Evolutionary conservation across 495 filamentous ascomycete species (phyloP), one percentile per base, ranked within the genome.

Genomic region (Penicillium robsamsonii): DNA sequence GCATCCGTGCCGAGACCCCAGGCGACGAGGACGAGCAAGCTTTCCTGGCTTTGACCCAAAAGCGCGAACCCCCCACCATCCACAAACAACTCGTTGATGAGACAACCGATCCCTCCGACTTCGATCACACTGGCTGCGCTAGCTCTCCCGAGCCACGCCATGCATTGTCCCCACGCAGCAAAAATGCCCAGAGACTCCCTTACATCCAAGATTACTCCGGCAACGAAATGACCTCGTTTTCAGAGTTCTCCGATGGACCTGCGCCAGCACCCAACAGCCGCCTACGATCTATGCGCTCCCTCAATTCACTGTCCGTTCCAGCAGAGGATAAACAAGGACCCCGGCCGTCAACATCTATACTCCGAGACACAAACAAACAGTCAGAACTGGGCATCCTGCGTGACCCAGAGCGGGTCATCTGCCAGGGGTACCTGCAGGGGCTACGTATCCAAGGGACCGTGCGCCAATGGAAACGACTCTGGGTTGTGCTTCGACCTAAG

Each of bases 381-480:
- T 84, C 83, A 60, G 75, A 74, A 2, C 72, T 79, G 25, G 78
- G 81, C 30, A 74, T 79, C 49, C 62, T 86, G 20, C 78, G 81
- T 31, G 83, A 91, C 64, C 81, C 76, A 59, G 86, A 88, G 59
- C 78, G 92, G 31, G 87, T 97, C 18, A 82, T 97, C 42, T 96
- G 90, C 82, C 91, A 97, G 68, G 91, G 93, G 18, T 93, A 91
- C 75, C 83, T 97, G 38, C 88, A 90, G 69, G 86, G 89, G 57
- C 81, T 96, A 25, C 91, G 89, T 57, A 88, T 87, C 57, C 92
- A 92, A 62, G 80, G 88, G n/a, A 90, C 89, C 6, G 87, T 98
- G 38, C 85, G 87, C 33, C 90, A 94, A 64, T 98, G 94, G 94
- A 97, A 96, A 77, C 87, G 89, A 58, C 79, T 90, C 31, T 98